These are phyloP conservation scores for Colletotrichum kahawae DNA, from an alignment of 2,329 filamentous ascomycete species.

Conservation along the genomic window DNA sequence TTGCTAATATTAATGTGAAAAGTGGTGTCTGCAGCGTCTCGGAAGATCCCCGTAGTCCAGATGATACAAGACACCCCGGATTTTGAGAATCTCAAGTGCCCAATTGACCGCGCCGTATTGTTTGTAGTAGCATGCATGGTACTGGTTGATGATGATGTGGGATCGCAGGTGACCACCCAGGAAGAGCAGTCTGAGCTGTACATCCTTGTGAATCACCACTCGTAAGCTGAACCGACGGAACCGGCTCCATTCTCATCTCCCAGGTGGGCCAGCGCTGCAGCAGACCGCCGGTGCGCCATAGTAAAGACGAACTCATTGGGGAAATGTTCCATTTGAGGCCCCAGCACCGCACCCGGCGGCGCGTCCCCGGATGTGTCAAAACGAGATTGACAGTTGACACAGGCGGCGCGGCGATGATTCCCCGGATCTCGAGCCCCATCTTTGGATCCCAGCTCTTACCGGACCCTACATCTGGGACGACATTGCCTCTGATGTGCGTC, in stretches of 20 bases:
- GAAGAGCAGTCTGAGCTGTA: not conserved
- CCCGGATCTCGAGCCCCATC: conserved; percentile 7
- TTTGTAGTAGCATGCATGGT: not conserved
- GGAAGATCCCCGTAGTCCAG: not conserved
- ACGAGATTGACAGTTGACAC: not conserved
- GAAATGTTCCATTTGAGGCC: not conserved
- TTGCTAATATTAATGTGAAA: not conserved
- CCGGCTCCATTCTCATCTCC: not conserved
- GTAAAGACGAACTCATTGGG: not conserved
- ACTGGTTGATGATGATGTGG: not conserved
- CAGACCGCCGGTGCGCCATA: not conserved
- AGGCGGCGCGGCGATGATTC: conserved; percentile 6
- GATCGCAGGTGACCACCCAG: conserved; percentile 11
- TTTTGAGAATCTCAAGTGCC: not conserved
- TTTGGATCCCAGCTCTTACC: not conserved
- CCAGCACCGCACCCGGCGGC: not conserved
- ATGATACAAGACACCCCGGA: not conserved
- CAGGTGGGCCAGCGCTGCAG: not conserved
- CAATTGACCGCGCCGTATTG: not conserved
- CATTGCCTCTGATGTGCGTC: not conserved
- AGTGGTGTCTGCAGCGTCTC: not conserved
- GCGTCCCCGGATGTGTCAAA: conserved; percentile 1
- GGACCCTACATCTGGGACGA: not conserved
- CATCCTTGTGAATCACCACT: not conserved
- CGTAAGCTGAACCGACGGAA: not conserved